These are phyloP conservation scores for Tylopilus rubrobrunneus DNA, from an alignment of 768 basidiomycete species.

Conservation along the genomic window DNA sequence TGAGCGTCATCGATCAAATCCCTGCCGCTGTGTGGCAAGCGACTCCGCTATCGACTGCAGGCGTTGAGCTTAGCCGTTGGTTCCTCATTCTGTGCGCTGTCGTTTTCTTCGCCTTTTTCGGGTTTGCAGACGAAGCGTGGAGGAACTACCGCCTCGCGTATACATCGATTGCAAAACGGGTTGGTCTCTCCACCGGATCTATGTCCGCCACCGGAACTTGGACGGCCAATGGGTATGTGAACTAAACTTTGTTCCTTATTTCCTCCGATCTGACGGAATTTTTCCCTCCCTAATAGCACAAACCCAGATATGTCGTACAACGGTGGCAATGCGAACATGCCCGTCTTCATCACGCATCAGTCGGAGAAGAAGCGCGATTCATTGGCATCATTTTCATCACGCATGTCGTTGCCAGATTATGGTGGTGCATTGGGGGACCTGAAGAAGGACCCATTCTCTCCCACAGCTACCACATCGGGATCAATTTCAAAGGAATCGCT, in stretches of 20 bases:
- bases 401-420: conserved; percentile 41
- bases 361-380: conserved; percentile 47
- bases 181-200: conserved; percentile 30
- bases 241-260: neutral
- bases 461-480: conserved; percentile 16
- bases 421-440: conserved; percentile 31
- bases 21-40: conserved; percentile 42
- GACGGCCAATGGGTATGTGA: conserved; percentile 27
- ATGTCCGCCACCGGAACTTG: conserved; percentile 22
- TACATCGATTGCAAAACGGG: conserved; percentile 34
- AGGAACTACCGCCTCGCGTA: conserved; percentile 48
- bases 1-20: conserved; percentile 36
- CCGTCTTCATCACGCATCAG: conserved; percentile 45
- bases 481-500: conserved; percentile 29
- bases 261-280: neutral
- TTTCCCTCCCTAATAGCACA: conserved; percentile 10
- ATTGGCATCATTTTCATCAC: conserved; percentile 43
- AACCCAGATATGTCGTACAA: conserved; percentile 23
- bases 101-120: conserved; percentile 67
- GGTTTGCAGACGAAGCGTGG: conserved; percentile 63
- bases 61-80: conserved; percentile 46
- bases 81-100: conserved; percentile 46
- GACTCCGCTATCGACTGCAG: conserved; percentile 7
- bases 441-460: conserved; percentile 21
- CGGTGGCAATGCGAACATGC: conserved; percentile 27